These are phyloP conservation scores for Fonsecaea pugnacius DNA, from an alignment of 2,329 filamentous ascomycete species.

Conservation along the genomic window DNA sequence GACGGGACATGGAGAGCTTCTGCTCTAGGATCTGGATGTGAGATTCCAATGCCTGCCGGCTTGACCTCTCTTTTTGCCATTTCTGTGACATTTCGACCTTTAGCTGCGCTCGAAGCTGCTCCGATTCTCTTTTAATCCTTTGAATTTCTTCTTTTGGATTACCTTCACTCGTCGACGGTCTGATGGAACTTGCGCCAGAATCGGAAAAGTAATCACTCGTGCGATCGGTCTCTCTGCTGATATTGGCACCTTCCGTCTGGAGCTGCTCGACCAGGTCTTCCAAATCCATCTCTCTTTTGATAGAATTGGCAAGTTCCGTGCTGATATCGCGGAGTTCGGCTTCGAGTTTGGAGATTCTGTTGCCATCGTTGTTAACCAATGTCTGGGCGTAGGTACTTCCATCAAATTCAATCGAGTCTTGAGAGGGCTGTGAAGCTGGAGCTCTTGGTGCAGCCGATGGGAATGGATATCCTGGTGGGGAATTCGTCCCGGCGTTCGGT, in stretches of 20 bases:
- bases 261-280: constrained; percentile 90
- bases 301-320: constrained; percentile 87
- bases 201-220: constrained; percentile 99
- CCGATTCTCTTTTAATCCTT: constrained; percentile 77
- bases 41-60: constrained; percentile 75
- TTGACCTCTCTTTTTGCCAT: constrained; percentile 81
- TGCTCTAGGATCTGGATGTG: constrained; percentile 83
- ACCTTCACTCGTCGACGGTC: constrained; percentile 67
- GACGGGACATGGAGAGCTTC: constrained; percentile 60
- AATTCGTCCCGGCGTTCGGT: constrained; percentile 42
- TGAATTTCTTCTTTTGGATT: constrained; percentile 72
- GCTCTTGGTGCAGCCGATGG: constrained; percentile 39
- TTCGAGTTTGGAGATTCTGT: constrained; percentile 83
- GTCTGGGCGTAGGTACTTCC: constrained; percentile 49
- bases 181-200: constrained; percentile 83
- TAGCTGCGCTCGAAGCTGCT: constrained; percentile 88
- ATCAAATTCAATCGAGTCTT: constrained; percentile 47
- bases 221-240: constrained; percentile 61
- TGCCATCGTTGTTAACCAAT: constrained; percentile 46
- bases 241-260: constrained; percentile 72
- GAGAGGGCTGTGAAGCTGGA: constrained; percentile 49
- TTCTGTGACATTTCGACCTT: constrained; percentile 83
- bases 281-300: constrained; percentile 92
- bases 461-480: constrained; percentile 35
- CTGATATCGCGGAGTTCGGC: constrained; percentile 93